phyloP scores from a whole-genome alignment of 352 stramenopile genomes.

The Thraustotheca clavata region DNA sequence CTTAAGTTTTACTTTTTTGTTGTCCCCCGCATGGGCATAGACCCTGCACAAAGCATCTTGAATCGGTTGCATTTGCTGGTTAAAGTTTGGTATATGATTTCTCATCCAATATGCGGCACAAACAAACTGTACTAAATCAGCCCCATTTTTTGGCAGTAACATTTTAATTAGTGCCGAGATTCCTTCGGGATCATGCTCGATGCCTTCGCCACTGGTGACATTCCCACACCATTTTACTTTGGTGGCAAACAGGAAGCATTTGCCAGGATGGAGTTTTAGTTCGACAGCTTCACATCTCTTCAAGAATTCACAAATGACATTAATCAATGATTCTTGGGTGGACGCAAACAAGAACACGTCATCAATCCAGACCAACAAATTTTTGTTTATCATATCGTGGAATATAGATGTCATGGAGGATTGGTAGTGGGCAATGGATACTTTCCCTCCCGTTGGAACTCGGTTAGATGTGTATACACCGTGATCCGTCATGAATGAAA shows the following conservation, averaged over 20 bases:
- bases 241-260: conserved; percentile 5
- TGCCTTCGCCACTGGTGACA: conserved; percentile 3
- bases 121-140: conserved; percentile 22
- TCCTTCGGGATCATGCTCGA: conserved; percentile 18
- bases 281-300: neutral
- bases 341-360: too few species aligned
- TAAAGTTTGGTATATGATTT: conserved; percentile 14
- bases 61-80: neutral
- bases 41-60: conserved; percentile 5
- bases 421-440: neutral
- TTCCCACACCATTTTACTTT: conserved; percentile 19
- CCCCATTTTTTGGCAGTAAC: neutral
- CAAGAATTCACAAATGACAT: neutral
- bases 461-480: conserved; percentile 15
- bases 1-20: neutral
- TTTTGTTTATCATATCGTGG: neutral
- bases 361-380: neutral
- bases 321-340: too few species aligned
- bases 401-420: neutral
- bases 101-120: conserved; percentile 20
- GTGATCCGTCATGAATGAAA: conserved; percentile 19
- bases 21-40: neutral
- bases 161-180: conserved; percentile 15
- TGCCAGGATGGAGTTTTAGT: conserved; percentile 18
- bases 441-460: neutral